Conservation (phyloP, 345 rosid genomes). For the Odontarrhena argentea region DNA sequence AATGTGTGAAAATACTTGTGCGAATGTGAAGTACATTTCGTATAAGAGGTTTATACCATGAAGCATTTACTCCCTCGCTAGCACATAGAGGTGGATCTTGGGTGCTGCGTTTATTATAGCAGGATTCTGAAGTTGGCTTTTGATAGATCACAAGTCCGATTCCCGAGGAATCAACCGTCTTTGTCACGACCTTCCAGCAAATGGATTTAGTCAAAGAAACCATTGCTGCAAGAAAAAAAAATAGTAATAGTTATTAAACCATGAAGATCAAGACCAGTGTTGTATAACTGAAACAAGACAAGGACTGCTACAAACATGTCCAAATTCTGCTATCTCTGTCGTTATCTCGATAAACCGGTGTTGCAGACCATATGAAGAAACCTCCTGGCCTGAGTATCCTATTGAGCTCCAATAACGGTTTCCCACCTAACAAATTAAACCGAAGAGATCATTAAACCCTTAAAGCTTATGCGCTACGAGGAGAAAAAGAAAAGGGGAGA, state of each 20-base stretch:
- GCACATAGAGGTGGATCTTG: constrained; percentile 71
- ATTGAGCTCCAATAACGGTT: constrained; percentile 86
- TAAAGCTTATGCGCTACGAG: background rate
- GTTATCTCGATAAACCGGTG: constrained; percentile 74
- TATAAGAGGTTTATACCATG: constrained; percentile 57
- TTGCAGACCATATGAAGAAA: constrained; percentile 95
- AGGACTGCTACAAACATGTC: constrained; percentile 50
- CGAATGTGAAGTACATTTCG: constrained; percentile 18
- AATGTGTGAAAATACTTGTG: constrained; percentile 3
- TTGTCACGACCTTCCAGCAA: constrained; percentile 81
- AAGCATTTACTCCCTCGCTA: constrained; percentile 44
- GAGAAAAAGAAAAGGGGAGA: background rate
- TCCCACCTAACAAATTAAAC: constrained; percentile 62
- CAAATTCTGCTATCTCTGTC: constrained; percentile 70
- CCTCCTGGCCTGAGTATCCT: constrained; percentile 95
- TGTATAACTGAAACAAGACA: constrained; percentile 16
- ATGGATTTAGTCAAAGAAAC: constrained; percentile 68
- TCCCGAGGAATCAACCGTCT: constrained; percentile 61
- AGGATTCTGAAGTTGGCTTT: constrained; percentile 69
- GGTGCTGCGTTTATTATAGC: constrained; percentile 60
- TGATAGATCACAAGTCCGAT: constrained; percentile 85
- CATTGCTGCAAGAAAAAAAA: constrained; percentile 62
- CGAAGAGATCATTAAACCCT: constrained; percentile 13
- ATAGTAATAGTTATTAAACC: background rate
- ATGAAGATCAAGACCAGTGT: background rate